Evolutionary conservation across 306 rosid species (phyloP), one percentile per base, ranked within the genome.

Genomic region (Glycyrrhiza uralensis): DNA sequence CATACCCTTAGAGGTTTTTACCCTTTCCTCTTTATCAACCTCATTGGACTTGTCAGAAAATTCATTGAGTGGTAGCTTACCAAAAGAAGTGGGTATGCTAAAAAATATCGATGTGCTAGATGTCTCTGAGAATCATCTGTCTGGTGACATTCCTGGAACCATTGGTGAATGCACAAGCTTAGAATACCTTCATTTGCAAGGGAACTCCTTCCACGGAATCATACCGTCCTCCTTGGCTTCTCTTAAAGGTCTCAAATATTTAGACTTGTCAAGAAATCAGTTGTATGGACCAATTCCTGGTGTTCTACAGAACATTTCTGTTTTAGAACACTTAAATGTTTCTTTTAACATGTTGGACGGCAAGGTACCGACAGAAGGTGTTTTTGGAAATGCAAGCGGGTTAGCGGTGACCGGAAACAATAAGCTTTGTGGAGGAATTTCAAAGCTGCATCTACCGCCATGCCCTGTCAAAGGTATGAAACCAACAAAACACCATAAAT

Each of bases 221-320:
- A 11, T 82, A 35, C 87, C 91, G 20, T 63, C 61, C 4, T 38
- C 61, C 7, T 56, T 81, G 60, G 29, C 47, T 22, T 65, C 71
- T 17, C 32, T 69, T 41, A 79, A 33, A 59, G 71, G 66, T n/a
- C 72, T 82, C 14, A 24, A 2, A 20, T 0, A 1, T 24, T 57
- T 82, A 64, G 84, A 84, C 39, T 15, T 84, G n/a, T 82, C 84
- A 0, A 12, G 4, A n/a, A 87, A 77, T 49, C 66, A 39, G 6
- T 71, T 87, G 18, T 59, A 66, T 0, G 82, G 85, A 11, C 2
- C 10, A 14, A 56, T 56, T 29, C 63, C 63, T 2, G n/a, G 7
- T 0, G 20, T 0, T 56, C 1, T 56, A 7, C 63, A 56, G 5
- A 56, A 56, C 6, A 56, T 56, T 5, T 2, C 22, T 0, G 0